Base-by-base conservation (phyloP, 2,329 filamentous ascomycete species). In the Escovopsis sp. region DNA sequence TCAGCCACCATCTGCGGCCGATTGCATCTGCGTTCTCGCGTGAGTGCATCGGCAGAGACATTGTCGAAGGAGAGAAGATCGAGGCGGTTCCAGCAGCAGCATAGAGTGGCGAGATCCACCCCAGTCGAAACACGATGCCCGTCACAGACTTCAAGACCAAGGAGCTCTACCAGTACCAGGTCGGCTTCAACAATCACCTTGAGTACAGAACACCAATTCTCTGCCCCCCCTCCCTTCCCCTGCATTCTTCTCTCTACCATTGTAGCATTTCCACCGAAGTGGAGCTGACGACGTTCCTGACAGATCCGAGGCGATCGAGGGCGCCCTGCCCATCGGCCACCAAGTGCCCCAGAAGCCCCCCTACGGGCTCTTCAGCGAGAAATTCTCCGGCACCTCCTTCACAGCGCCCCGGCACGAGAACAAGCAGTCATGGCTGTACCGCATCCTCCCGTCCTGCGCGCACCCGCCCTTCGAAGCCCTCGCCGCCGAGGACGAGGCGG, bases 311-410 rank as follows among this genome's bases (percentile, higher is more conserved):
- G 82, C 83, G 31, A 63, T 88, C 37, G 65, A 76, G 13, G 79
- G 76, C 14, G 77, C 84, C 5, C 65, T 88, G 5, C 83, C 85
- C 8, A 52, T 84, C 39, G 83, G 70, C 34, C 70, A 77, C 29
- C 93, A 92, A 63, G 84, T 80, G 3, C 85, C 85, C 0, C 84
- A 92, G 53, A 84, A 85, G 51, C 76, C 76, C 0, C 69, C 81
- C 0, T 73, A 76, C 44, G 84, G 83, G 1, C 72, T 93, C 19
- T 90, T 90, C 58, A 75, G 83, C 19, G 85, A 93, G 59, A 80
- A 81, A 61, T 66, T 83, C 30, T 81, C 77, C 0, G 79, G 78
- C 7, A 80, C 76, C 2, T 66, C 79, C 21, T 84, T 84, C 51
- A 82, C 77, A 4, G 74, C 76, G 2, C 76, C 78, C 0, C 64